Evolutionary conservation across 192 early-diverging fungal species (phyloP), one percentile per base, ranked within the genome.

Genomic region (Oehlia diaphana): DNA sequence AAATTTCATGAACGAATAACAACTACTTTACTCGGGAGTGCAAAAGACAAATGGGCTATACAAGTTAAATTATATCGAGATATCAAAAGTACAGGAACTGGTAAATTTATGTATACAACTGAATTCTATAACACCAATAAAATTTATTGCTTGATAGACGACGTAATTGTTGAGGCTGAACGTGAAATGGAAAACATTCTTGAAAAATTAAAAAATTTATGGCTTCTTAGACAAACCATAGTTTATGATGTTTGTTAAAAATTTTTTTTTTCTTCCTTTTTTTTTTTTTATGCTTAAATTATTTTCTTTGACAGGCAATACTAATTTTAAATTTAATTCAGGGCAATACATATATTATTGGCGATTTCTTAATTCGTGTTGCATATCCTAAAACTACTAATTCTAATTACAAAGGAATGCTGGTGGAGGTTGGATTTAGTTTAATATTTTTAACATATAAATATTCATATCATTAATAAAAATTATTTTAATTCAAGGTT

Each of bases 111-210:
- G 23, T 16, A 66, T 33, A 33, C 64, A 33, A 33, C 31, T 35
- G 26, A n/a, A 66, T 66, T 66, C 16, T n/a, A 66, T 13, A 33
- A 66, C 9, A 21, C 31, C 31, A 33, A 13, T 66, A 66, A 66
- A 16, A 33, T 66, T 23, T 86, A 86, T 76, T 86, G 85, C 69
- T 82, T 86, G 80, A 84, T 84, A 0, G 86, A 87, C 6, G 79
- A 84, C 64, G 84, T 85, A 9, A 79, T 87, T 8, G 76, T 87
- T 2, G 86, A 84, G 73, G 84, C 82, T 28, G 84, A 87, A 78
- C 75, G 76, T 44, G 86, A 87, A 65, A 78, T 85, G 63, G 86
- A 87, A 65, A 69, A 69, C 21, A 80, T 87, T 63, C 67, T 87
- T 31, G 76, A 80, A 19, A 73, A 80, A 61, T 69, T 87, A 8